phyloP scores from a whole-genome alignment of 805 yeast species.

The Starmerella geochares region DNA sequence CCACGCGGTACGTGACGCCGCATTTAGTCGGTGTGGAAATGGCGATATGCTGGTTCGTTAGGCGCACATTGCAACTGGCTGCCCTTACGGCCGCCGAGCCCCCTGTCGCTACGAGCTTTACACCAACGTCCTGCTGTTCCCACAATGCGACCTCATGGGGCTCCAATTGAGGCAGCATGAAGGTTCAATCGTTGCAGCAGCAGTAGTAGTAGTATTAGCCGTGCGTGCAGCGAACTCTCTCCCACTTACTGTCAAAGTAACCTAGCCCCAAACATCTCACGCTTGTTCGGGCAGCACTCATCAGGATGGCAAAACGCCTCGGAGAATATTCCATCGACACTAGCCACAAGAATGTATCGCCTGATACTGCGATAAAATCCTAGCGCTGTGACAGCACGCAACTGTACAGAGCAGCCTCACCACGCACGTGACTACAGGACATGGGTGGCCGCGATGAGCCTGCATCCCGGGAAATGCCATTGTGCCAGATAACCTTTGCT shows the following conservation, averaged over 20 bases:
- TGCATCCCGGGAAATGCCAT: neutral
- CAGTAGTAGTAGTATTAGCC: neutral
- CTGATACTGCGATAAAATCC: neutral
- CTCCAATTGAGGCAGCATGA: constrained; percentile 3
- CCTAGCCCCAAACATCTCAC: neutral
- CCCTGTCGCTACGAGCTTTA: constrained; percentile 8
- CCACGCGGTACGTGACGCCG: constrained; percentile 24
- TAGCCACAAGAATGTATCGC: too few relatives aligned
- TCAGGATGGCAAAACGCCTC: too few relatives aligned
- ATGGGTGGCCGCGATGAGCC: too few relatives aligned
- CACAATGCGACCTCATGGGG: constrained; percentile 12
- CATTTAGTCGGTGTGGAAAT: constrained; percentile 5
- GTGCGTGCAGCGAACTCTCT: neutral
- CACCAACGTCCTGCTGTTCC: constrained; percentile 8
- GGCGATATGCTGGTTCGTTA: constrained; percentile 24
- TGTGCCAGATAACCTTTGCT: neutral
- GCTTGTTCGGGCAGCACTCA: neutral
- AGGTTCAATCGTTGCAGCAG: neutral
- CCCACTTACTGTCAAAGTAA: neutral
- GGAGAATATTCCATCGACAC: too few relatives aligned
- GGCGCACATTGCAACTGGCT: constrained; percentile 9
- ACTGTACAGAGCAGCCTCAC: too few relatives aligned
- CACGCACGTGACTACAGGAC: too few relatives aligned
- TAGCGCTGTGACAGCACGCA: too few relatives aligned
- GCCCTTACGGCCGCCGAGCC: constrained; percentile 12